Conservation (phyloP, 148 eudicot genomes). For the Vaccinium darrowii region DNA sequence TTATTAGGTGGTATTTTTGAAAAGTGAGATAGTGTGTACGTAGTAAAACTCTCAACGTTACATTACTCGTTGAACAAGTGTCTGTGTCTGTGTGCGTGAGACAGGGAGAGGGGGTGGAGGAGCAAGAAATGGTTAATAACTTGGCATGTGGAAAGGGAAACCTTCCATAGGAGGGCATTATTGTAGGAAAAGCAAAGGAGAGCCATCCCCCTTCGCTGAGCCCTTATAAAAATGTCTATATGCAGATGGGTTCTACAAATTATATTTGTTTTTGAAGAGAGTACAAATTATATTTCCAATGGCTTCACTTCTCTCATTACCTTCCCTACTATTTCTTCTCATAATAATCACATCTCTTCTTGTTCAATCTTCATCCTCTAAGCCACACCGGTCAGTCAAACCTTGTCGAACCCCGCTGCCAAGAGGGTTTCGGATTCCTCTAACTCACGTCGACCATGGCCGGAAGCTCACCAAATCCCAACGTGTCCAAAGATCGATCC, state of each 20-base stretch:
- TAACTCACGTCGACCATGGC: slow-evolving; percentile 7
- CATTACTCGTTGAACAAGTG: too few relatives aligned
- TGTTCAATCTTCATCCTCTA: slow-evolving; percentile 5
- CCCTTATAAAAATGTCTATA: background rate
- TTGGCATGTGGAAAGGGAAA: slow-evolving; percentile 9
- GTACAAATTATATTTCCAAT: background rate
- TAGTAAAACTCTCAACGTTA: too few relatives aligned
- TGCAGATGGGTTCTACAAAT: background rate
- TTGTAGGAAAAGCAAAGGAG: background rate
- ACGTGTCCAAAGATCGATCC: slow-evolving; percentile 12
- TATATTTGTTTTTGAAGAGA: background rate
- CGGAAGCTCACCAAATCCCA: slow-evolving; percentile 16
- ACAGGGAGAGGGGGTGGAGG: background rate
- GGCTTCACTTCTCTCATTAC: background rate
- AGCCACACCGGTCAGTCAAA: background rate
- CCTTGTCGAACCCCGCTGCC: background rate
- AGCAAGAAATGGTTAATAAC: background rate
- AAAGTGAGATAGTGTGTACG: too few relatives aligned
- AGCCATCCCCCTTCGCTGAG: background rate
- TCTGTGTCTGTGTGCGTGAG: too few relatives aligned
- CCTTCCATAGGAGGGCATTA: background rate
- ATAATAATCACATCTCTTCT: background rate
- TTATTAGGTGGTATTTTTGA: too few relatives aligned
- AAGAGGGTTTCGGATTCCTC: slow-evolving; percentile 1
- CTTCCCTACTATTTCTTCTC: background rate